Conservation (phyloP, 1,139 yeast species). For the Saccharomyces pastorianus region DNA sequence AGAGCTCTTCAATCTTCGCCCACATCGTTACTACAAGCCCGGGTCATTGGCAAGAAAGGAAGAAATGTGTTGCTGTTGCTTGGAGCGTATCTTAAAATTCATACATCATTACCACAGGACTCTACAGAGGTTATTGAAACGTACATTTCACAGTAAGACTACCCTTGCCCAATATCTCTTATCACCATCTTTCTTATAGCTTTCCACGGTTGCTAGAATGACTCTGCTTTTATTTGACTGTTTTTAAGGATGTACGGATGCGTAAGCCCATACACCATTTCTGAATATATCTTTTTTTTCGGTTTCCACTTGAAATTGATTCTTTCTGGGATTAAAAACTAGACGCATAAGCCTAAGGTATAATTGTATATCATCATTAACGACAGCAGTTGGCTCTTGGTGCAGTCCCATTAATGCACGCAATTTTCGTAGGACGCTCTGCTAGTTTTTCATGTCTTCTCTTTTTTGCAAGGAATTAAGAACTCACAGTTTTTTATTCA, state of each 20-base stretch:
- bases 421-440: not conserved
- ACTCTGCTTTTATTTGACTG: not conserved
- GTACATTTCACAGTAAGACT: too few relatives aligned
- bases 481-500: not conserved
- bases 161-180: too few relatives aligned
- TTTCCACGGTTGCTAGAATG: not conserved
- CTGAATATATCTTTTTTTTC: too few relatives aligned
- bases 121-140: too few relatives aligned
- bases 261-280: not conserved
- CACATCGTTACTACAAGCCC: too few relatives aligned
- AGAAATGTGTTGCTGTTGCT: too few relatives aligned
- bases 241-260: not conserved
- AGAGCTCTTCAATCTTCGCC: too few relatives aligned
- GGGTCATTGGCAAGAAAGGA: too few relatives aligned
- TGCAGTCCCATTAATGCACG: not conserved
- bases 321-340: not conserved
- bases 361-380: not conserved
- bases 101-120: too few relatives aligned
- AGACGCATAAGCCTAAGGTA: not conserved
- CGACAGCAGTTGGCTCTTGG: not conserved
- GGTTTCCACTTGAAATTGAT: not conserved
- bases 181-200: not conserved
- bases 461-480: not conserved
- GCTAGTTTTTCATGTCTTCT: not conserved
- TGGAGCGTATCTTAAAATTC: too few relatives aligned